These are phyloP conservation scores for Rhododendron ovatum DNA, from an alignment of 148 eudicot species.

Conservation along the genomic window DNA sequence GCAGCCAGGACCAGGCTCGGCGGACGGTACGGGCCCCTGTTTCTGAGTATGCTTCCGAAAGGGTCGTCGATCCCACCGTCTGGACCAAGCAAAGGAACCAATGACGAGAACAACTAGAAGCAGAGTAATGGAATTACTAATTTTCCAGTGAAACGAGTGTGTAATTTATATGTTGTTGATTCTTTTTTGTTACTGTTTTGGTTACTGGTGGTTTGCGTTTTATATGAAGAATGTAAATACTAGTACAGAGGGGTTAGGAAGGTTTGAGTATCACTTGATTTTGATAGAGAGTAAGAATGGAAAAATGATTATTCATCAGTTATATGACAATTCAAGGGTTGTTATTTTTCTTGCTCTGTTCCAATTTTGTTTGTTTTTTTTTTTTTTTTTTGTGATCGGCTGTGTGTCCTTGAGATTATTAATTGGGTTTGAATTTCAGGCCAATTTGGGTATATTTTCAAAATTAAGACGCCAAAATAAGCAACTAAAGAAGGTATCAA, in stretches of 20 bases:
- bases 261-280: background rate
- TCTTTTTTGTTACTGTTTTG: background rate
- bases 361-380: background rate
- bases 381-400: background rate
- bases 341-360: background rate
- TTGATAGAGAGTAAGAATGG: background rate
- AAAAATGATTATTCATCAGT: background rate
- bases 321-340: background rate
- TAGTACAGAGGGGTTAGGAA: background rate
- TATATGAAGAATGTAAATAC: background rate
- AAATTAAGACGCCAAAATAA: no score
- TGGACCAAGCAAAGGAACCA: conserved; percentile 17
- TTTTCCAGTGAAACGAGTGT: background rate
- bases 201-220: background rate
- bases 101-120: conserved; percentile 6
- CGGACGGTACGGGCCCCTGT: conserved; percentile 7
- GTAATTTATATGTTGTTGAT: background rate
- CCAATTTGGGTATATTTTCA: no score
- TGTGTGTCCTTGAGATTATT: background rate
- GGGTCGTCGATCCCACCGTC: conserved; percentile 6
- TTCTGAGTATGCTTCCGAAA: conserved; percentile 15
- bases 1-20: background rate
- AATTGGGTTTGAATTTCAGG: background rate
- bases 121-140: background rate
- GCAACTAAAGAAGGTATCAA: no score